These are phyloP conservation scores for Salvia hispanica DNA, from an alignment of 257 asterid species.

Conservation along the genomic window DNA sequence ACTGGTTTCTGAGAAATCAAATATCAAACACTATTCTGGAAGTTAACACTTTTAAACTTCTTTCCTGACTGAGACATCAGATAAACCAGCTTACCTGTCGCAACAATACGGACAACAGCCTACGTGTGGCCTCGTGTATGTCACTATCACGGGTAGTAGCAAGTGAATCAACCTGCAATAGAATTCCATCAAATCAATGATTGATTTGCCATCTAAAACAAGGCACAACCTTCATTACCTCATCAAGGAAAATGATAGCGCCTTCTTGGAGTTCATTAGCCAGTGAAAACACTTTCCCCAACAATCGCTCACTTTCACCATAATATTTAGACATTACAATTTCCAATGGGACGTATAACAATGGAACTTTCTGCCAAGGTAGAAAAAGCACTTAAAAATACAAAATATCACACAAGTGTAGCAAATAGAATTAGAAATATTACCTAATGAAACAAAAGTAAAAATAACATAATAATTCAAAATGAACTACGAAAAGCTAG, in stretches of 20 bases:
- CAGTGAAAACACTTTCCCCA: constrained; percentile 90
- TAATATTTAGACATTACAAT: constrained; percentile 88
- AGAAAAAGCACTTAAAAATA: constrained; percentile 23
- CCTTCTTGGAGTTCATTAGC: constrained; percentile 86
- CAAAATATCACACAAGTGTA: constrained; percentile 12
- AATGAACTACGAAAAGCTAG: constrained; percentile 10
- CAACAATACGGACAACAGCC: constrained; percentile 79
- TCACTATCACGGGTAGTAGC: constrained; percentile 93
- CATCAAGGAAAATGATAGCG: constrained; percentile 87
- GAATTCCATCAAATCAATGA: constrained; percentile 20
- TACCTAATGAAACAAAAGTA: not conserved
- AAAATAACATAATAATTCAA: not conserved
- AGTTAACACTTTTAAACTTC: not conserved
- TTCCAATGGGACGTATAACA: constrained; percentile 91
- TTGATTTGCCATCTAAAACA: not conserved
- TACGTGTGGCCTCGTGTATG: constrained; percentile 93
- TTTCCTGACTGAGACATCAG: constrained; percentile 12
- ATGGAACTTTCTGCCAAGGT: constrained; percentile 71
- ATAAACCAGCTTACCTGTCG: constrained; percentile 67
- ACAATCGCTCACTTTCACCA: constrained; percentile 92
- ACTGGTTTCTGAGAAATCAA: constrained; percentile 1
- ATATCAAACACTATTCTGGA: not conserved
- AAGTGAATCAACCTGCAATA: constrained; percentile 83
- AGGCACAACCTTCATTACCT: constrained; percentile 53
- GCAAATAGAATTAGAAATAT: constrained; percentile 21